Evolutionary conservation across 352 stramenopile species (phyloP).

Genomic region (Elongisporangium senticosum): DNA sequence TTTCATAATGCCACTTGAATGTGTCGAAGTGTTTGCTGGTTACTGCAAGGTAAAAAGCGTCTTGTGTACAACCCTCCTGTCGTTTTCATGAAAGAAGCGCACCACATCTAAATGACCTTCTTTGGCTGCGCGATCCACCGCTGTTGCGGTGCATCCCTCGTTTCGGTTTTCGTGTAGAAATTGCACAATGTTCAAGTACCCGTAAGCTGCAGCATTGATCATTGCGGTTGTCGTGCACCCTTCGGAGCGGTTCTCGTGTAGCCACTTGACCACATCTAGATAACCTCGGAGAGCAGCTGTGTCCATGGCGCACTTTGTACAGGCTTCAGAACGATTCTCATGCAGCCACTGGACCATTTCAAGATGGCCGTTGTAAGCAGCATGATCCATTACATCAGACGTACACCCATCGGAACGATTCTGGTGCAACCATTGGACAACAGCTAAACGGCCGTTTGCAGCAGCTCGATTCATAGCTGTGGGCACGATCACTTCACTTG

Average conservation of each 20-base stretch:
- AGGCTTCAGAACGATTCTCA: constrained; percentile 24
- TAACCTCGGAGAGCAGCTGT: constrained; percentile 33
- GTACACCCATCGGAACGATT: constrained; percentile 23
- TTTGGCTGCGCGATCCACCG: too few species aligned
- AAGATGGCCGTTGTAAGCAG: constrained; percentile 45
- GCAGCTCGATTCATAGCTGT: constrained; percentile 1
- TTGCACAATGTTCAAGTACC: not conserved
- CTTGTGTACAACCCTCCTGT: too few species aligned
- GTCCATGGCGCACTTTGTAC: constrained; percentile 41
- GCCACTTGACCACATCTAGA: constrained; percentile 44
- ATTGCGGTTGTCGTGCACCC: constrained; percentile 15
- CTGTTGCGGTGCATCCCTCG: constrained; percentile 6
- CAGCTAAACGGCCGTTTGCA: constrained; percentile 5
- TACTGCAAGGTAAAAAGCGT: too few species aligned
- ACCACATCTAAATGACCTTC: too few species aligned
- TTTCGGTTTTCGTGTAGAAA: not conserved
- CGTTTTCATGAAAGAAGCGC: too few species aligned
- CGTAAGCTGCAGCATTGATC: not conserved
- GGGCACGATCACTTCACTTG: too few species aligned
- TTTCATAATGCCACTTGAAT: too few species aligned
- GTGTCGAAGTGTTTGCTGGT: too few species aligned
- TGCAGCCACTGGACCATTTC: constrained; percentile 44
- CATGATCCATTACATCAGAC: constrained; percentile 32
- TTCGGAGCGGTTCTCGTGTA: constrained; percentile 35
- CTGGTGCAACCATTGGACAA: constrained; percentile 13